A percentile compares a stretch with the other conserved stretches of the same genome.
Evolutionary conservation across 331 rosid genomes (phyloP).

Genomic region (Spiraea crenata): DNA sequence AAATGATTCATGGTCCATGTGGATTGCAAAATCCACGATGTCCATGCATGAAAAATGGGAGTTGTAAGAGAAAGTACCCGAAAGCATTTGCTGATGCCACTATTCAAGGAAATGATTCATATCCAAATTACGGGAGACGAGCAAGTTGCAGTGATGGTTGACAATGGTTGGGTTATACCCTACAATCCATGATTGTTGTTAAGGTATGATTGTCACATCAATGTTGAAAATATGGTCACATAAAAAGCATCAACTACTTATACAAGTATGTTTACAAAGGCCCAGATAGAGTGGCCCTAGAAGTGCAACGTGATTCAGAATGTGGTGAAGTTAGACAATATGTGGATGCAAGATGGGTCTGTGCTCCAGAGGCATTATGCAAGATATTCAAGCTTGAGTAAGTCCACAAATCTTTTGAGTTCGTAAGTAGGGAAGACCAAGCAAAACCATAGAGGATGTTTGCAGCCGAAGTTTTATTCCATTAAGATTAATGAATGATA

Average conservation of each 20-base stretch:
- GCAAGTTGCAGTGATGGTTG: background rate
- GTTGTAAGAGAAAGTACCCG: conserved; percentile 5
- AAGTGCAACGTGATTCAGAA: background rate
- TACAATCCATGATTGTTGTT: conserved; percentile 10
- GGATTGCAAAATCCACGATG: background rate
- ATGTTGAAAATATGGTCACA: background rate
- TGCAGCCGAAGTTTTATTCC: too few species aligned
- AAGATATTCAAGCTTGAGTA: too few species aligned
- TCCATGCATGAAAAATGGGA: conserved; percentile 4
- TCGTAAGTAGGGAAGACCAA: too few species aligned
- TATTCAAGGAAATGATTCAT: background rate
- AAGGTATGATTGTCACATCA: conserved; percentile 5
- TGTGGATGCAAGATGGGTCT: too few species aligned
- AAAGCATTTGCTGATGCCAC: background rate
- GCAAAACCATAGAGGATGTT: too few species aligned
- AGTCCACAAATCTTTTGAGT: too few species aligned
- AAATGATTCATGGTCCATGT: conserved; percentile 7
- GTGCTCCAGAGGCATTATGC: too few species aligned
- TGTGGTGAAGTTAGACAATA: background rate
- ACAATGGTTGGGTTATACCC: conserved; percentile 15
- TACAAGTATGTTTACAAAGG: conserved; percentile 19
- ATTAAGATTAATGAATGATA: too few species aligned
- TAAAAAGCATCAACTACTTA: conserved; percentile 13
- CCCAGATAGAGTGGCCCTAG: background rate
- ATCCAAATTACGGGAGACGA: background rate